Conservation (phyloP, 495 filamentous ascomycete genomes). For the Endocarpon pusillum region DNA sequence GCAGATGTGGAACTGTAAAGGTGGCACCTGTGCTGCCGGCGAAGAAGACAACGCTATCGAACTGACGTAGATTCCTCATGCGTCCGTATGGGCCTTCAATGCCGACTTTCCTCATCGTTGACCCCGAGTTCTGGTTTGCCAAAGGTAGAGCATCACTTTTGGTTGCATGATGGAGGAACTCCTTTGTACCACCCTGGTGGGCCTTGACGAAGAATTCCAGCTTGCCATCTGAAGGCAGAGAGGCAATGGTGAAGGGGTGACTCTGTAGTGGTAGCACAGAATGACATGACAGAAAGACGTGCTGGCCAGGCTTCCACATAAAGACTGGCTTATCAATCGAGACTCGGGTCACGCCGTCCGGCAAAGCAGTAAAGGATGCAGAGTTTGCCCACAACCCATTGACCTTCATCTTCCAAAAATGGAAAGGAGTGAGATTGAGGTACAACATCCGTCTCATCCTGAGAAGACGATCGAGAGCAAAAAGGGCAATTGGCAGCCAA, state of each 20-base stretch:
- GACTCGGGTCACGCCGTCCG: slow-evolving; percentile 46
- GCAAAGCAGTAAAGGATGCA: slow-evolving; percentile 44
- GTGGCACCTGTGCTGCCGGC: slow-evolving; percentile 43
- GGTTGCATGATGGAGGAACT: slow-evolving; percentile 44
- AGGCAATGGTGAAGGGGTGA: slow-evolving; percentile 71
- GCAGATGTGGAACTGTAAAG: slow-evolving; percentile 35
- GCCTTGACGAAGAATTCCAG: slow-evolving; percentile 60
- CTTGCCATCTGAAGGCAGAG: slow-evolving; percentile 34
- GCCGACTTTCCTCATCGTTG: slow-evolving; percentile 14
- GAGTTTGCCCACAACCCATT: slow-evolving; percentile 20
- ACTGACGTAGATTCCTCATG: slow-evolving; percentile 30
- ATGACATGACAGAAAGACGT: slow-evolving; percentile 61
- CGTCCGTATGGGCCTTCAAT: slow-evolving; percentile 37
- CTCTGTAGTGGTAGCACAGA: slow-evolving; percentile 49
- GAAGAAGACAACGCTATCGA: slow-evolving; percentile 43
- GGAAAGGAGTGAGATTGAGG: slow-evolving; percentile 47
- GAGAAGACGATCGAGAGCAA: slow-evolving; percentile 50
- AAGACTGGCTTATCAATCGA: slow-evolving; percentile 53
- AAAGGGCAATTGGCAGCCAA: slow-evolving; percentile 56
- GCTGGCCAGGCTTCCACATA: slow-evolving; percentile 60
- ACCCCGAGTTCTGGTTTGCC: slow-evolving; percentile 10
- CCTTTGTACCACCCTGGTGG: slow-evolving; percentile 51
- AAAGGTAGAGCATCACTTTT: slow-evolving; percentile 20
- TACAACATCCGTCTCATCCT: slow-evolving; percentile 37
- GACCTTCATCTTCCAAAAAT: slow-evolving; percentile 15